phyloP scores from a whole-genome alignment of 2,329 filamentous ascomycete species.

The Venturia aucupariae region DNA sequence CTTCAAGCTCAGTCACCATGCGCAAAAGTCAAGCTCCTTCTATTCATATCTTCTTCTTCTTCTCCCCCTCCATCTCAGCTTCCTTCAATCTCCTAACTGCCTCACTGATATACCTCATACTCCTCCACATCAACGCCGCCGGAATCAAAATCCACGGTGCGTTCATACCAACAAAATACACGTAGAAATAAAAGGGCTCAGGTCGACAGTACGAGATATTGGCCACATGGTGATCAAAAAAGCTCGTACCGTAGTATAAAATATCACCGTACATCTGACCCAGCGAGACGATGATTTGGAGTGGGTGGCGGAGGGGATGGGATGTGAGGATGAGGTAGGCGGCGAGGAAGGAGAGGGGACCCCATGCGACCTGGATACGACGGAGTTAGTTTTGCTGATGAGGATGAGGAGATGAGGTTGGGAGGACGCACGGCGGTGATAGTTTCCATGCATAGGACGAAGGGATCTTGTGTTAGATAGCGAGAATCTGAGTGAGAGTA shows the following conservation, averaged over 20 bases:
- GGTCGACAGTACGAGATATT: slow-evolving; percentile 49
- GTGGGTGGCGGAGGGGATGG: slow-evolving; percentile 47
- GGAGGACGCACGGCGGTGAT: slow-evolving; percentile 59
- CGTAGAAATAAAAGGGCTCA: slow-evolving; percentile 56
- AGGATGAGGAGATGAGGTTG: not conserved
- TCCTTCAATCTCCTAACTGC: not conserved
- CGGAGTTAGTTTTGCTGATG: slow-evolving; percentile 1
- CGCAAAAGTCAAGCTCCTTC: not conserved
- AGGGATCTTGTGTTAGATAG: slow-evolving; percentile 71
- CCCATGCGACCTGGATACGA: slow-evolving; percentile 44
- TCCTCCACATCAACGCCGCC: slow-evolving; percentile 15
- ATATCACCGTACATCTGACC: slow-evolving; percentile 57
- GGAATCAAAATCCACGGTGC: slow-evolving; percentile 58
- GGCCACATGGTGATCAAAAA: slow-evolving; percentile 50
- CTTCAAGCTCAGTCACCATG: not conserved
- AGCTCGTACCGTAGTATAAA: slow-evolving; percentile 54
- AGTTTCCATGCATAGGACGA: slow-evolving; percentile 80
- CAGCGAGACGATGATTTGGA: slow-evolving; percentile 52
- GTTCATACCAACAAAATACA: slow-evolving; percentile 59
- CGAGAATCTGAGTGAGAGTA: slow-evolving; percentile 80
- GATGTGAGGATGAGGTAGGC: slow-evolving; percentile 45
- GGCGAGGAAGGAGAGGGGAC: slow-evolving; percentile 50
- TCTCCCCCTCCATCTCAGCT: not conserved
- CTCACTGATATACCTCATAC: not conserved
- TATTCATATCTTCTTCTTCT: not conserved